A percentile compares a stretch with the other conserved stretches of the same genome.
Conservation (phyloP, 305 asterid genomes). For the Caryopteris hybrid region DNA sequence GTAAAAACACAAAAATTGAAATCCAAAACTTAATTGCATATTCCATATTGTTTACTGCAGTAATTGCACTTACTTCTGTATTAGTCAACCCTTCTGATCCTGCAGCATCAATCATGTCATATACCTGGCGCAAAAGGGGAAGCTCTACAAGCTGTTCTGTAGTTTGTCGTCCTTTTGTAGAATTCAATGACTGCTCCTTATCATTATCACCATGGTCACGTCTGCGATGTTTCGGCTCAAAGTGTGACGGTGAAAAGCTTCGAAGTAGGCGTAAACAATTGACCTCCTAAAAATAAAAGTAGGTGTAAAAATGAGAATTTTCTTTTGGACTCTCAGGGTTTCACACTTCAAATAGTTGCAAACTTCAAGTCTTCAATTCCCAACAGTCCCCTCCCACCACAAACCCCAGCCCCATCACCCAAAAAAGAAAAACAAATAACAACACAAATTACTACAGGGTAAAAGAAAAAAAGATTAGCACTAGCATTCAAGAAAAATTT, state of each 20-base stretch:
- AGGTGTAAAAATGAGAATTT: neutral
- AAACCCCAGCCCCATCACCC: neutral
- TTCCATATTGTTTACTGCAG: constrained; percentile 5
- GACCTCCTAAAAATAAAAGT: constrained; percentile 48
- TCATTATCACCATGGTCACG: constrained; percentile 37
- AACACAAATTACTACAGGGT: neutral
- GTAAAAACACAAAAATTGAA: constrained; percentile 4
- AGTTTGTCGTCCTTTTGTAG: constrained; percentile 58
- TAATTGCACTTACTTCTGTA: constrained; percentile 52
- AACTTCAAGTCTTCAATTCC: neutral
- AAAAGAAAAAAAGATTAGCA: constrained; percentile 12
- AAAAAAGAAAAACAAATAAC: neutral
- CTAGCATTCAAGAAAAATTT: neutral
- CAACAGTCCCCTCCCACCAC: neutral
- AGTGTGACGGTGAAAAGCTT: constrained; percentile 68
- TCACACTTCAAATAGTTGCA: neutral
- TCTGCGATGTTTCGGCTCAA: constrained; percentile 57
- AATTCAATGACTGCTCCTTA: constrained; percentile 38
- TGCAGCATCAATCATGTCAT: constrained; percentile 84
- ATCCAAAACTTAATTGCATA: neutral
- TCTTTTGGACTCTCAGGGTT: neutral
- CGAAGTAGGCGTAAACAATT: constrained; percentile 71
- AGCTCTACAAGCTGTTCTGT: constrained; percentile 83
- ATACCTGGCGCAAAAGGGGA: constrained; percentile 78
- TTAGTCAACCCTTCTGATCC: constrained; percentile 79